Percentiles rank a stretch among this genome's conserved stretches.
phyloP scores from a whole-genome alignment of 2,329 filamentous ascomycete genomes.

The Biscogniauxia sp. region DNA sequence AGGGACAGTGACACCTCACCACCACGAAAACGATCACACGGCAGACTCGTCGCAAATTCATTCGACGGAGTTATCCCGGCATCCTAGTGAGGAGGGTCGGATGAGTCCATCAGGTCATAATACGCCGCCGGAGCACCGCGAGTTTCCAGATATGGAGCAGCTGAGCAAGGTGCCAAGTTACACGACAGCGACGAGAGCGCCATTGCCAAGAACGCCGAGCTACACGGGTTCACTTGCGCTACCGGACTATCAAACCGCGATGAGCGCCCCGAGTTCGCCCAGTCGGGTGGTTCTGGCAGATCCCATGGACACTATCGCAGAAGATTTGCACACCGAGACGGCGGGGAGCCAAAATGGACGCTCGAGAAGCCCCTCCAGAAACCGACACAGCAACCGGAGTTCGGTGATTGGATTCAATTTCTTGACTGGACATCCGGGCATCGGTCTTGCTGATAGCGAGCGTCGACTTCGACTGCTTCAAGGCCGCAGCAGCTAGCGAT shows the following conservation, averaged over 20 bases:
- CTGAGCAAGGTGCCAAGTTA: conserved; percentile 77
- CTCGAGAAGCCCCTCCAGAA: conserved; percentile 24
- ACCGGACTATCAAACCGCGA: conserved; percentile 65
- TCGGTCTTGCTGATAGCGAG: conserved; percentile 28
- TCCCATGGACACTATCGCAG: conserved; percentile 29
- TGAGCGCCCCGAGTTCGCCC: conserved; percentile 51
- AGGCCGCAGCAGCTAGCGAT: conserved; percentile 22
- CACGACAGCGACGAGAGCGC: conserved; percentile 67
- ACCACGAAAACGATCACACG: conserved; percentile 35
- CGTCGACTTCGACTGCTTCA: conserved; percentile 25
- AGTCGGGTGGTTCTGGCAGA: conserved; percentile 34
- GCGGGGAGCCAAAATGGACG: conserved; percentile 6
- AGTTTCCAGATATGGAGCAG: conserved; percentile 59
- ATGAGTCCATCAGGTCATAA: conserved; percentile 44
- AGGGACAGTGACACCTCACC: conserved; percentile 43
- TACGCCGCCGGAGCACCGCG: conserved; percentile 48
- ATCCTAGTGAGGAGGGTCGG: conserved; percentile 46
- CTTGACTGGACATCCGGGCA: conserved; percentile 22
- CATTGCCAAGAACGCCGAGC: conserved; percentile 50
- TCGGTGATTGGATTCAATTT: conserved; percentile 29
- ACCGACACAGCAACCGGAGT: conserved; percentile 15
- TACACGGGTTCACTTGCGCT: conserved; percentile 49
- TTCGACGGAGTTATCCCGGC: conserved; percentile 50
- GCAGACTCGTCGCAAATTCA: conserved; percentile 40
- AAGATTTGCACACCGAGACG: conserved; percentile 14